A percentile compares a stretch with the other conserved stretches of the same genome.
Evolutionary conservation across 164 flowering plant genomes (phyloP).

Genomic region (Houttuynia cordata): DNA sequence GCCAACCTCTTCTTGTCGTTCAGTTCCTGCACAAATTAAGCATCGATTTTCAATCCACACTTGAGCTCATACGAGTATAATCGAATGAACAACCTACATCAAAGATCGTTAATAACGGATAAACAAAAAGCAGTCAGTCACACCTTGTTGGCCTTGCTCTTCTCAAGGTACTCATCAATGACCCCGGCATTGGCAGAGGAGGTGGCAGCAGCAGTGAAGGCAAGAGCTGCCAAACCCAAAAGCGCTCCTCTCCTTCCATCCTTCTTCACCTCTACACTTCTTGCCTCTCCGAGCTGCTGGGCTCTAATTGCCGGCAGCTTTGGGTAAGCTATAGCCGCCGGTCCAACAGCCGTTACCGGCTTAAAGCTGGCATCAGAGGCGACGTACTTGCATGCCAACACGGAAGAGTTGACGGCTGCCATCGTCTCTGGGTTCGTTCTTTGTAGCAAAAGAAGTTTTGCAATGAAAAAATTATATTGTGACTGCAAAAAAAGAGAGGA

Average conservation of each 20-base stretch:
- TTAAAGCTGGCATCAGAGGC: slow-evolving; percentile 38
- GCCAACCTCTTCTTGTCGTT: slow-evolving; percentile 98
- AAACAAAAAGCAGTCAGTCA: slow-evolving; percentile 5
- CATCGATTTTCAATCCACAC: background rate
- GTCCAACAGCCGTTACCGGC: slow-evolving; percentile 19
- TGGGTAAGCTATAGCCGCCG: slow-evolving; percentile 13
- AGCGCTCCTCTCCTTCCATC: slow-evolving; percentile 73
- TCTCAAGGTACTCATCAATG: slow-evolving; percentile 84
- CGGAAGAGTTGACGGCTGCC: slow-evolving; percentile 81
- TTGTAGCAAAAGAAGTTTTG: background rate
- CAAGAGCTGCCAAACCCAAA: slow-evolving; percentile 49
- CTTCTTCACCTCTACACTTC: slow-evolving; percentile 2
- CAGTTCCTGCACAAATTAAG: slow-evolving; percentile 42
- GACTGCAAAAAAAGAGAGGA: slow-evolving; percentile 1
- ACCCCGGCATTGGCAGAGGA: slow-evolving; percentile 69
- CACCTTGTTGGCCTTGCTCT: slow-evolving; percentile 97
- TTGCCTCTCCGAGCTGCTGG: slow-evolving; percentile 12
- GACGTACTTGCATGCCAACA: slow-evolving; percentile 66
- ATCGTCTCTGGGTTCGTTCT: slow-evolving; percentile 16
- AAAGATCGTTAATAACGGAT: too few relatives aligned
- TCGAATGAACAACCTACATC: too few relatives aligned
- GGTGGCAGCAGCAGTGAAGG: slow-evolving; percentile 40
- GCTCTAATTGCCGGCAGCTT: slow-evolving; percentile 58
- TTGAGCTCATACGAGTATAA: too few relatives aligned
- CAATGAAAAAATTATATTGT: background rate